These are phyloP conservation scores for Iberis pinnata DNA, from an alignment of 345 rosid genomes.

Conservation along the genomic window DNA sequence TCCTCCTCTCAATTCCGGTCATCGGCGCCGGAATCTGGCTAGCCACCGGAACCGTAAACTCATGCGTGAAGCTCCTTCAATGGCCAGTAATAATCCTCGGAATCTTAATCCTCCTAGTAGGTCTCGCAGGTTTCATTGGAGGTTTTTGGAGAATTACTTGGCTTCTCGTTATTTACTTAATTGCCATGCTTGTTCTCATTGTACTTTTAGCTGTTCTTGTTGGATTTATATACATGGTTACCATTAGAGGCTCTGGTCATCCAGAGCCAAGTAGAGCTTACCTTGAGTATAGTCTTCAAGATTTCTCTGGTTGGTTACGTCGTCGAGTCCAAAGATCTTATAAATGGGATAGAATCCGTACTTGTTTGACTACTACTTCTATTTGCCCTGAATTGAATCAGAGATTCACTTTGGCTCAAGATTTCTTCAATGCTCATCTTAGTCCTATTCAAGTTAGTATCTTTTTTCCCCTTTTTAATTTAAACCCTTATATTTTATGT, in stretches of 20 bases:
- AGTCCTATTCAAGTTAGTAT: slow-evolving; percentile 64
- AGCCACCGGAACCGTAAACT: slow-evolving; percentile 59
- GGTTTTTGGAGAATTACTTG: slow-evolving; percentile 80
- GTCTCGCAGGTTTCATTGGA: slow-evolving; percentile 72
- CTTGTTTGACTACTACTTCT: slow-evolving; percentile 55
- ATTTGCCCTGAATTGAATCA: slow-evolving; percentile 75
- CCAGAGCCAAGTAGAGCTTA: slow-evolving; percentile 64
- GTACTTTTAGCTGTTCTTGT: slow-evolving; percentile 52
- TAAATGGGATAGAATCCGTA: slow-evolving; percentile 75
- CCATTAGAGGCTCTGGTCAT: slow-evolving; percentile 70
- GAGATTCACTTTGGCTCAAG: slow-evolving; percentile 66
- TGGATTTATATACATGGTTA: slow-evolving; percentile 73
- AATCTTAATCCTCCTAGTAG: slow-evolving; percentile 51
- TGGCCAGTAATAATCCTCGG: slow-evolving; percentile 92
- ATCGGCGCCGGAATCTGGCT: slow-evolving; percentile 94
- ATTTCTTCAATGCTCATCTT: slow-evolving; percentile 77
- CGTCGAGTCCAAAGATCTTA: slow-evolving; percentile 56
- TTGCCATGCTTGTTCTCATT: slow-evolving; percentile 70
- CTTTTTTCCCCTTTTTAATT: neutral
- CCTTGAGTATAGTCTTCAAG: slow-evolving; percentile 70
- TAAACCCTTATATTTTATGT: neutral
- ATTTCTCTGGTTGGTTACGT: slow-evolving; percentile 71
- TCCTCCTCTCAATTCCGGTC: slow-evolving; percentile 77
- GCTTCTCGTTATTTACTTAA: slow-evolving; percentile 66
- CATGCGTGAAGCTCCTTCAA: slow-evolving; percentile 75